Base-by-base conservation (phyloP, 2,329 filamentous ascomycete species). In the Aspergillus sp. region DNA sequence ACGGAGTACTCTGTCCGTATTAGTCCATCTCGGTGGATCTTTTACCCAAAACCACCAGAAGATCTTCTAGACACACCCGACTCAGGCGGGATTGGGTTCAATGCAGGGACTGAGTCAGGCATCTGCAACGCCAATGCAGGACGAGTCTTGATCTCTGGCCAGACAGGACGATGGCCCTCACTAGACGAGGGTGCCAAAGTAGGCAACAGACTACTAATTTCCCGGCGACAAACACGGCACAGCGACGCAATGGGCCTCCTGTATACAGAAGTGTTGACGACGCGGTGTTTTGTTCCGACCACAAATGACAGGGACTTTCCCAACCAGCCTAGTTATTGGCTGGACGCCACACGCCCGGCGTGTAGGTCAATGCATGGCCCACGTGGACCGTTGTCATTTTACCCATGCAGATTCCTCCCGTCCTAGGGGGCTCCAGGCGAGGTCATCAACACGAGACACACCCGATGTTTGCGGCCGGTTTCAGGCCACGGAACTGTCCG, bases 311-410 rank as follows among this genome's bases (percentile, higher is more conserved):
- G 25, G 25, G 25, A 3, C 25, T 10, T 29, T 7, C 25, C 7
- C 25, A 29, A 7, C 25, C 3, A 29, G 25, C 9, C 25, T 7
- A 10, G 11, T 29, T 10, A 29, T 9, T 29, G 25, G 25, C 25
- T 10, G 25, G 6, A 29, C 29, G 16, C 17, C 29, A 21, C 14
- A 32, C 9, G 23, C 5, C 23, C 20, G 16, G 42, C 19, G 19
- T 5, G 48, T 23, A 54, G 56, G 56, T 51, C 56, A 53, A 56
- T 58, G 54, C 54, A 58, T 51, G 36, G 38, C 57, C 52, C 55
- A 58, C 57, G 57, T 57, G 57, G 52, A 55, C 45, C 34, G 48
- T 53, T 54, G 25, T 29, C 25, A 29, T 29, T 29, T 29, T 36
- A 32, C 38, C 47, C 47, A 53, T 47, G 42, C 40, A 40, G n/a